A percentile compares a stretch with the other conserved stretches of the same genome.
phyloP scores from a whole-genome alignment of 2,329 filamentous ascomycete species.

The Fusarium illudens region DNA sequence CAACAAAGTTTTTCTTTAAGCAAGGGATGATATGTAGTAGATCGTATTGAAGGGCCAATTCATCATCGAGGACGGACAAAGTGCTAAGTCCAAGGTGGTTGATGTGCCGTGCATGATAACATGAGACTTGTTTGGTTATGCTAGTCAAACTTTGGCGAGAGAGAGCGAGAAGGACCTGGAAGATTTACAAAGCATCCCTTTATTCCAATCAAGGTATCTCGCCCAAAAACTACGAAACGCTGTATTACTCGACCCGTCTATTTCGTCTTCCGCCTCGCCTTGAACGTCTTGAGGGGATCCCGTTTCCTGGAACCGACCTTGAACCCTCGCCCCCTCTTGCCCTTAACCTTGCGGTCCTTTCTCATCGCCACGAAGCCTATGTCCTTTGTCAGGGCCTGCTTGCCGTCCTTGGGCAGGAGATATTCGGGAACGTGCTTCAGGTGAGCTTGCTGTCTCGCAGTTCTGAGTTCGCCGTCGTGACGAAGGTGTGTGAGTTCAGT shows the following conservation, averaged over 20 bases:
- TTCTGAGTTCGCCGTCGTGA: constrained; percentile 87
- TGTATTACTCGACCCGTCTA: constrained; percentile 30
- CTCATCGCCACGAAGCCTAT: constrained; percentile 79
- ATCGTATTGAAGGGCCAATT: neutral
- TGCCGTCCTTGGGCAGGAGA: constrained; percentile 80
- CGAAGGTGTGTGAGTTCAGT: constrained; percentile 85
- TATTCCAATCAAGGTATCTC: constrained; percentile 34
- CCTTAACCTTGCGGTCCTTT: constrained; percentile 63
- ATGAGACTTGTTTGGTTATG: neutral
- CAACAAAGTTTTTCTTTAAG: neutral
- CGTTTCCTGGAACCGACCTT: constrained; percentile 70
- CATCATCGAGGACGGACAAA: neutral
- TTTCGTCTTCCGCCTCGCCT: constrained; percentile 63
- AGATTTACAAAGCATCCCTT: neutral
- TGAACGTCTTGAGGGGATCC: constrained; percentile 92
- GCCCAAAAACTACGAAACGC: constrained; percentile 19
- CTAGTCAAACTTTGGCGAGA: no score
- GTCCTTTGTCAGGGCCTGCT: constrained; percentile 71
- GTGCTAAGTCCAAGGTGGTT: neutral
- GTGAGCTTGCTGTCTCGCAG: constrained; percentile 86
- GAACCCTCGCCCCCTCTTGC: constrained; percentile 55
- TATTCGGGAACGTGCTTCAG: constrained; percentile 96
- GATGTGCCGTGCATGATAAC: neutral
- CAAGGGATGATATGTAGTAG: neutral
- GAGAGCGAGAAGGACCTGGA: no score